Base-by-base conservation (phyloP, 2,329 filamentous ascomycete genomes). In the Orbilia blumenaviensis region DNA sequence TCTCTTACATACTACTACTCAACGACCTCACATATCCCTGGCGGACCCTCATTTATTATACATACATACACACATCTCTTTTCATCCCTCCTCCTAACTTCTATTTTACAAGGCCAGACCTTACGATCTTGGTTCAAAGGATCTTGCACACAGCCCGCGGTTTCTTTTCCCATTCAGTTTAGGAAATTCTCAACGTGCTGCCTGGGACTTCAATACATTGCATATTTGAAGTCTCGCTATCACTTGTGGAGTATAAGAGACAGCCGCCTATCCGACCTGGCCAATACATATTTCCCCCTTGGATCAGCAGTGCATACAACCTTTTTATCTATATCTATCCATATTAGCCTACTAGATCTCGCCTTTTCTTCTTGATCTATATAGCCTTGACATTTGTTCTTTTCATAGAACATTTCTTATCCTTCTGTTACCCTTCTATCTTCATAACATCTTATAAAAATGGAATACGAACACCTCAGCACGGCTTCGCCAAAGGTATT, bases 391-490 rank as follows among this genome's bases (percentile, higher is more conserved):
- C 48, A 23, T 66, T 66, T 56, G 71, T 63, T 54, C 54, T 64
- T 29, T 12, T 50, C 23, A 42, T 41, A 48, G 34, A 63, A 68
- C 18, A 56, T 18, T 6, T 52, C 18, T 21, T 62, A 64, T 48
- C 21, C 60, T 48, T 18, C 44, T 50, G 7, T 25, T 41, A 50
- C 38, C 25, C 41, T 32, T 54, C 21, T 23, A 46, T 14, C 14
- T 44, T 10, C 46, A 32, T 25, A 29, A 10, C 61, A n/a, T 21
- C 41, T 52, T 34, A 46, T 44, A 32, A 64, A 56, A 71, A 69
- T 77, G 64, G 72, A 77, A 58, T 77, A 69, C 72, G 64, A 77
- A 52, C 52, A 52, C 16, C 63, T 69, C 48, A 54, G 50, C 41
- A 46, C 66, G 25, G 25, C 64, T 18, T 61, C 66, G 8, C 46